Percentiles rank a stretch among this genome's conserved stretches.
Conservation (phyloP, 2,329 filamentous ascomycete genomes). For the Drechslera avenae region DNA sequence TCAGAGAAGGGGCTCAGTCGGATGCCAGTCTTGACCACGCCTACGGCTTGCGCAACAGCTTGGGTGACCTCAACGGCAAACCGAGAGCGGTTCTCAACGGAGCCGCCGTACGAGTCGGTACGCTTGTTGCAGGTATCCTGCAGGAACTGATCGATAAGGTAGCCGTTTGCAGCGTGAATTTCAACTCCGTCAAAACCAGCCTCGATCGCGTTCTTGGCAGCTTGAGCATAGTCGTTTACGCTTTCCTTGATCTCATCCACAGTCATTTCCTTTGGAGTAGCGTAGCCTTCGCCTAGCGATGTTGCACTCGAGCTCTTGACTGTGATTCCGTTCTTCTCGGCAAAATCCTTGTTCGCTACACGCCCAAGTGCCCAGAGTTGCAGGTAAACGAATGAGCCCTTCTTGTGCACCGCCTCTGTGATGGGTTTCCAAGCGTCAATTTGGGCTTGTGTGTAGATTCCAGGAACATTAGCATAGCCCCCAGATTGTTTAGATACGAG, state of each 20-base stretch:
- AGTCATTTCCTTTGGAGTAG: slow-evolving; percentile 46
- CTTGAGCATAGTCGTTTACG: slow-evolving; percentile 48
- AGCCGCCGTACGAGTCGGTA: slow-evolving; percentile 56
- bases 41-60: slow-evolving; percentile 57
- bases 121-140: slow-evolving; percentile 63
- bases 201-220: slow-evolving; percentile 53
- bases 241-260: slow-evolving; percentile 48
- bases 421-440: slow-evolving; percentile 65
- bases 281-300: slow-evolving; percentile 50
- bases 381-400: slow-evolving; percentile 64
- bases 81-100: slow-evolving; percentile 57
- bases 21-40: slow-evolving; percentile 63
- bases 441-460: slow-evolving; percentile 57
- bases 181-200: slow-evolving; percentile 68
- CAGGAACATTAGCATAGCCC: slow-evolving; percentile 60
- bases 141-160: slow-evolving; percentile 70
- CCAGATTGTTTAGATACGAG: slow-evolving; percentile 56
- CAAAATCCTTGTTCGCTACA: slow-evolving; percentile 50
- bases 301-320: slow-evolving; percentile 43
- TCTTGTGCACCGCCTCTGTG: slow-evolving; percentile 66
- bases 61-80: slow-evolving; percentile 61
- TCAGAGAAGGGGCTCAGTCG: slow-evolving; percentile 65
- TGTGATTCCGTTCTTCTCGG: slow-evolving; percentile 45
- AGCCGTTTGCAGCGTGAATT: slow-evolving; percentile 65
- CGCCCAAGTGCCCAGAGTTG: slow-evolving; percentile 69